Evolutionary conservation across 2,329 filamentous ascomycete genomes (phyloP).

Genomic region (Xylaria sp.): DNA sequence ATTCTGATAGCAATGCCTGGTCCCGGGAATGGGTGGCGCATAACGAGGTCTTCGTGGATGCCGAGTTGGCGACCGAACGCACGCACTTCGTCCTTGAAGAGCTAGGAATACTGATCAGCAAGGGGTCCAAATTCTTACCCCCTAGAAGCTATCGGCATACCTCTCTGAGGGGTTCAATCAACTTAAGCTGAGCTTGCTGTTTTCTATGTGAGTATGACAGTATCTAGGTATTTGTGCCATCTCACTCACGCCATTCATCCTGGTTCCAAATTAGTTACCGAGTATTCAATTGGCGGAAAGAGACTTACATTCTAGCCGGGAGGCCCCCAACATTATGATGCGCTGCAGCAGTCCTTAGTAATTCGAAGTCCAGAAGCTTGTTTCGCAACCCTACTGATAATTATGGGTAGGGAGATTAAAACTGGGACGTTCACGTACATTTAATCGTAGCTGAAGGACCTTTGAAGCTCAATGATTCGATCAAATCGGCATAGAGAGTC

Average conservation of each 20-base stretch:
- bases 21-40: slow-evolving; percentile 81
- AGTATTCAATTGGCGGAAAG: not conserved
- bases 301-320: slow-evolving; percentile 48
- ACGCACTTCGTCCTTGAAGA: slow-evolving; percentile 82
- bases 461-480: slow-evolving; percentile 61
- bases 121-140: slow-evolving; percentile 51
- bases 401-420: not conserved
- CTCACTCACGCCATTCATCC: slow-evolving; percentile 48
- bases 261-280: slow-evolving; percentile 20
- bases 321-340: slow-evolving; percentile 60
- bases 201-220: slow-evolving; percentile 15
- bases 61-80: slow-evolving; percentile 73
- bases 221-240: slow-evolving; percentile 22
- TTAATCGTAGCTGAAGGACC: slow-evolving; percentile 63
- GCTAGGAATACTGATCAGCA: slow-evolving; percentile 21
- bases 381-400: not conserved
- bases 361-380: not conserved
- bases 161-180: slow-evolving; percentile 82
- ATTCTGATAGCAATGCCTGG: slow-evolving; percentile 78
- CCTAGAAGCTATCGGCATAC: slow-evolving; percentile 57
- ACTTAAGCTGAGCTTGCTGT: slow-evolving; percentile 59
- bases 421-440: slow-evolving; percentile 33
- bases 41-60: slow-evolving; percentile 79
- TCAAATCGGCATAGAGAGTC: slow-evolving; percentile 70
- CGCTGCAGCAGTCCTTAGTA: slow-evolving; percentile 41